Percentiles rank a stretch among this genome's conserved stretches.
Conservation (phyloP, 805 yeast species). For the Wickerhamomyces tratensis region DNA sequence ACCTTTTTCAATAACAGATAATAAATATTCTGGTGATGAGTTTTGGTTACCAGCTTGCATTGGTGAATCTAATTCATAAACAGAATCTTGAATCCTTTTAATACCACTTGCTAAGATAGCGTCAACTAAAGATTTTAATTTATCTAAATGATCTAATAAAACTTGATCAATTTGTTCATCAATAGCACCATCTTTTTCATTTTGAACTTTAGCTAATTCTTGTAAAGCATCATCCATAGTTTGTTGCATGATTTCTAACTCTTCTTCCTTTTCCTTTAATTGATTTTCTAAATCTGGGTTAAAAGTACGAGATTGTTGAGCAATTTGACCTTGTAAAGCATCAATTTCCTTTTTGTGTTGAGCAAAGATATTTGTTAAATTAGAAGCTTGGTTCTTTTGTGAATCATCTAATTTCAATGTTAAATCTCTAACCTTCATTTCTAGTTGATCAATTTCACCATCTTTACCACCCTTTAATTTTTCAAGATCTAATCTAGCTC, state of each 20-base stretch:
- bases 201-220: constrained; percentile 43
- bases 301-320: constrained; percentile 12
- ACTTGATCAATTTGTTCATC: constrained; percentile 52
- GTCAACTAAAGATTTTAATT: constrained; percentile 51
- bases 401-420: constrained; percentile 47
- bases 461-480: constrained; percentile 55
- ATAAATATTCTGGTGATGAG: constrained; percentile 59
- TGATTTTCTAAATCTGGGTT: constrained; percentile 29
- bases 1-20: constrained; percentile 62
- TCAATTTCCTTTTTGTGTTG: constrained; percentile 58
- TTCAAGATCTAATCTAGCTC: constrained; percentile 78
- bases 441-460: constrained; percentile 54
- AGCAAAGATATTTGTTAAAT: constrained; percentile 45
- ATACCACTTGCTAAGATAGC: constrained; percentile 62
- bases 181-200: constrained; percentile 39
- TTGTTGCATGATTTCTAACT: constrained; percentile 69
- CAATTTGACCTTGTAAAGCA: constrained; percentile 30
- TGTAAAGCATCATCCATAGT: constrained; percentile 64
- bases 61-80: constrained; percentile 64
- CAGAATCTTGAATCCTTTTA: constrained; percentile 61
- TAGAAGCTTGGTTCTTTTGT: constrained; percentile 55
- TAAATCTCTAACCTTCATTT: constrained; percentile 53
- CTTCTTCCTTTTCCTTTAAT: constrained; percentile 63
- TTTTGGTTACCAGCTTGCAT: constrained; percentile 76
- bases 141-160: constrained; percentile 35